Conservation (phyloP, 2,329 filamentous ascomycete species). For the Alternaria ethzedia region DNA sequence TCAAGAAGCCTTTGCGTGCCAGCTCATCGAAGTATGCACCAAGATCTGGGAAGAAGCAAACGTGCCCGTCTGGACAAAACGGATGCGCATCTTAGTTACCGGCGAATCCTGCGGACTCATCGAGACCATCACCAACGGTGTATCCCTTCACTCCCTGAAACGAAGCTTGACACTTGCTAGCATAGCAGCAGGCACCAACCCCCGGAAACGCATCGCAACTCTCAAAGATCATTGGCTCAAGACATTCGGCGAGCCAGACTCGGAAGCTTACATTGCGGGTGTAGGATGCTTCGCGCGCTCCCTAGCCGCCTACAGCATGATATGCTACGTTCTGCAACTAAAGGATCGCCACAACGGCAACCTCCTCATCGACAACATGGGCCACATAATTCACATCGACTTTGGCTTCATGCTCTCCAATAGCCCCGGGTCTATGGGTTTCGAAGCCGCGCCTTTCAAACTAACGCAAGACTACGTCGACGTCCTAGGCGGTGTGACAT, state of each 20-base stretch:
- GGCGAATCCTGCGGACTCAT: constrained; percentile 84
- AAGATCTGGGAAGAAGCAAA: constrained; percentile 80
- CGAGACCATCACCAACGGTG: constrained; percentile 87
- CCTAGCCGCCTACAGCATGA: constrained; percentile 85
- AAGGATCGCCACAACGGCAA: constrained; percentile 90
- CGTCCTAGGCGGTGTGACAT: constrained; percentile 75
- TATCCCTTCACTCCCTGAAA: constrained; percentile 85
- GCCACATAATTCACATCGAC: constrained; percentile 87
- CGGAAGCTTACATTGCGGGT: constrained; percentile 72
- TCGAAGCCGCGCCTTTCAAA: constrained; percentile 87
- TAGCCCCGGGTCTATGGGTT: constrained; percentile 81
- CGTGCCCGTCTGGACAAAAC: constrained; percentile 84
- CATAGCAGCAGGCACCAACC: constrained; percentile 75
- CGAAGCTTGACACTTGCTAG: constrained; percentile 78
- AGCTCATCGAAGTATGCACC: constrained; percentile 80
- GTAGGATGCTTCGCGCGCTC: constrained; percentile 81
- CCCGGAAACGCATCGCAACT: constrained; percentile 76
- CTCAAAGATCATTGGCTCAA: constrained; percentile 83
- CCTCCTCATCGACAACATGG: constrained; percentile 82
- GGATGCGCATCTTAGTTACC: constrained; percentile 85
- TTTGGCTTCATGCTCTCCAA: constrained; percentile 92
- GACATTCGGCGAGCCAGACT: constrained; percentile 73
- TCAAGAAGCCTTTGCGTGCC: constrained; percentile 86
- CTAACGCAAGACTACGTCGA: constrained; percentile 86
- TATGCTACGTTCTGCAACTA: constrained; percentile 81